Evolutionary conservation across 371 early-diverging fungal genomes (phyloP), one percentile per base, ranked within the genome.

Genomic region (Mucor circinelloides): DNA sequence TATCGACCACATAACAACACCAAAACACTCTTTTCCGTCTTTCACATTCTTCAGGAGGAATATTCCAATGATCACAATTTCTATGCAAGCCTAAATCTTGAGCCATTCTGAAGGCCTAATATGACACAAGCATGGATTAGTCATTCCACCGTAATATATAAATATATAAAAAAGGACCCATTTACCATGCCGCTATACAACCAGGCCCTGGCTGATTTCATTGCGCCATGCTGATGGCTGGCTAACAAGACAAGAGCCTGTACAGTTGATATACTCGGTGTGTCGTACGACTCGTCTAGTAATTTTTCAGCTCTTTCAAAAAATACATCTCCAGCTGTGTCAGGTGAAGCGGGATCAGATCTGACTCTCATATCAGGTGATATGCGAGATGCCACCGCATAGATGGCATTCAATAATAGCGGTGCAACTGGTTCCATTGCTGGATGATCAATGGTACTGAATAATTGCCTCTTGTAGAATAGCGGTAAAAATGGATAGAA

Each of bases 281-380:
- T 71, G 65, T 89, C 89, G 62, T 85, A 82, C 67, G 77, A 85
- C 36, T 82, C 82, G 56, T 89, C 89, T 28, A 89, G 63, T 6
- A 86, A 58, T 28, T 69, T 66, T 59, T 71, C 77, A 17, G 84
- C 84, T 38, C 84, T 69, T 36, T 85, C 83, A 67, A 79, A 82
- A 67, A 75, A 85, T 19, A 79, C 48, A 34, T 75, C 75, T 1
- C 84, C 84, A 6, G 83, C 81, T 0, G 79, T 81, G 36, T 76
- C 77, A 15, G 78, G 64, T 6, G 69, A 69, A 19, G 44, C 60
- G 28, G 77, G 70, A 62, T 74, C 75, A 27, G 78, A 74, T 48
- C 79, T 60, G 0, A 80, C 82, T 15, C 81, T 64, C 1, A 64
- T 34, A 60, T 80, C 83, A 5, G 78, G 74, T 1, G 80, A 80